Evolutionary conservation across 2,329 filamentous ascomycete species (phyloP), one percentile per base, ranked within the genome.

Genomic region (Aureobasidium melanogenum): DNA sequence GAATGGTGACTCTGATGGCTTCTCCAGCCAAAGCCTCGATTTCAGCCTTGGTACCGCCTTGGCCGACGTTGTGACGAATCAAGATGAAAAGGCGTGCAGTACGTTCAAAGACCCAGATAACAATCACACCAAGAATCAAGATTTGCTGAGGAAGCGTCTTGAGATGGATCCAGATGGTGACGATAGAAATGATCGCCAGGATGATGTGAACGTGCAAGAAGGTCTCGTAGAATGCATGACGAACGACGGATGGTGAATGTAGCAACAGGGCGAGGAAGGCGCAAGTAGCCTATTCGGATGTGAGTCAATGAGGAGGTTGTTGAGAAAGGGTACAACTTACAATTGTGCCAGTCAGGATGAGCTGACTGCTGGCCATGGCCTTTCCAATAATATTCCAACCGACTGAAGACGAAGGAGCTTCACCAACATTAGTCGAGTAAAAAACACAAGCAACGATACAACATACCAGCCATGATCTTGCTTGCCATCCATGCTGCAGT

Each of bases 151-250:
- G 75, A 30, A 84, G 75, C 5, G 76, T 67, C 64, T 80, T 77
- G 47, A 88, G 73, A 64, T 84, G 88, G 66, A 88, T 84, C 81
- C 84, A 91, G 6, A 91, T 73, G 12, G 82, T 86, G 43, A 82
- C 79, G 60, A 89, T 74, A 8, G 83, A 76, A 17, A 84, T 70
- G 19, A 82, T 79, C 36, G 85, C 88, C 26, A 84, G 79, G 4
- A 79, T 68, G 62, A 91, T 88, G 74, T 93, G 88, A 36, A 88
- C 70, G 61, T 88, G 76, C 72, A 91, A 84, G 80, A 92, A 92
- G 1, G 80, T 83, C 73, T 92, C 88, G 72, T 92, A 92, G 70
- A 88, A 91, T 17, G 88, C 88, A 70, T 92, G 88, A 61, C 89
- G 82, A 30, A 91, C 74, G 56, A 87, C 80, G 50, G 87, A 89